Base-by-base conservation (phyloP, 2,329 filamentous ascomycete species). In the Pestalotiopsis sp. region DNA sequence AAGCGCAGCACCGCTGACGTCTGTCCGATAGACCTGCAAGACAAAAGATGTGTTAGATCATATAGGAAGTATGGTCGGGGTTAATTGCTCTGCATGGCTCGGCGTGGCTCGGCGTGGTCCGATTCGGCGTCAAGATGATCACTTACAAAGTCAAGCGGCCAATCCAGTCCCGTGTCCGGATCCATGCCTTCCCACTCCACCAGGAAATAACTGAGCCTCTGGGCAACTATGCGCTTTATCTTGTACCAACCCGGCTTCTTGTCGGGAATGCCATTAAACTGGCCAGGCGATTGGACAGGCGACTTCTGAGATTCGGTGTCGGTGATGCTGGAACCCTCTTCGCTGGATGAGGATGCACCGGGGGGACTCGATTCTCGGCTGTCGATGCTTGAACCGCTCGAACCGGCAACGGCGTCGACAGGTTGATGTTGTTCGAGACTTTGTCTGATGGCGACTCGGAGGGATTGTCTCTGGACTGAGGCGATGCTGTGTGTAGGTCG, bases 171-270 rank as follows among this genome's bases (percentile, higher is more conserved):
- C 2, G 74, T 74, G 3, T 68, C 70, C 13, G 74, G 72, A 40
- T 76, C 70, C 10, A 20, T 20, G 5, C 74, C 74, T 38, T 75
- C 73, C 75, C 75, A 77, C 59, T 76, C 74, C 1, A 77, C 72
- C 4, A 77, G 68, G 67, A 75, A 77, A 48, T 10, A 65, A 11
- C 1, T 35, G 17, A 3, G 68, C 67, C 4, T 52, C 62, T 76
- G 72, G 13, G 67, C 66, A 22, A 73, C 57, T 52, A 77, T 75
- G 11, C 70, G 65, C 17, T 67, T 68, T 6, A 77, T 66, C 4
- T 62, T 24, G 40, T 76, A 69, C 74, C 74, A 76, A 26, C 72
- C 73, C 13, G 69, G 69, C 14, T 68, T 67, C 0, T 56, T 40
- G 0, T 70, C 59, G 6, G 67, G 62, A 26, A 70, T 40, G 5